Conservation (phyloP, 805 yeast species). For the Henningerozyma blattae region DNA sequence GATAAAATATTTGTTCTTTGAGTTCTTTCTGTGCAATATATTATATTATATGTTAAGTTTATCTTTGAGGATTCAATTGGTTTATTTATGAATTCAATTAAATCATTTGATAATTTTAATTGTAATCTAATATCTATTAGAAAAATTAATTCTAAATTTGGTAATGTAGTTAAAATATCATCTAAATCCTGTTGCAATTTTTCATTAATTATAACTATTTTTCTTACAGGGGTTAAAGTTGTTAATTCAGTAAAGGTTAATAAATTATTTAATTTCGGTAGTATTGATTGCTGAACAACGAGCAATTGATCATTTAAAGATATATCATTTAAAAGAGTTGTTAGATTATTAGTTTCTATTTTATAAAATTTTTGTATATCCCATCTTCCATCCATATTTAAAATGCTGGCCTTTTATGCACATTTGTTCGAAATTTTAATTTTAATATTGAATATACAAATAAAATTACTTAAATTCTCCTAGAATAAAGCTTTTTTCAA, state of each 20-base stretch:
- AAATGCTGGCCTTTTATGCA: slow-evolving; percentile 9
- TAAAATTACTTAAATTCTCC: too few relatives aligned
- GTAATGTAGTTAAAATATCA: slow-evolving; percentile 4
- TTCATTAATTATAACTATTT: slow-evolving; percentile 15
- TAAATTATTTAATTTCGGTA: slow-evolving; percentile 13
- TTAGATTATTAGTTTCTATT: slow-evolving; percentile 7
- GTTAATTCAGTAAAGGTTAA: slow-evolving; percentile 19
- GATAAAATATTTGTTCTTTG: slow-evolving; percentile 6
- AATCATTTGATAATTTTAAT: slow-evolving; percentile 7
- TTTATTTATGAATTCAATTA: slow-evolving; percentile 2
- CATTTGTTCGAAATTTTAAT: slow-evolving; percentile 6
- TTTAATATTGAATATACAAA: too few relatives aligned
- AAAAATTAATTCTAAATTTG: slow-evolving; percentile 12
- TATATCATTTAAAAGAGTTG: slow-evolving; percentile 7
- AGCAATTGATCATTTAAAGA: slow-evolving; percentile 10
- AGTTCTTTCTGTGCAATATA: slow-evolving; percentile 12
- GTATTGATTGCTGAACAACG: slow-evolving; percentile 13
- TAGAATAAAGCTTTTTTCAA: too few relatives aligned
- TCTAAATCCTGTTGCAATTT: slow-evolving; percentile 9
- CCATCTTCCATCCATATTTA: slow-evolving; percentile 15
- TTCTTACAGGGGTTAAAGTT: slow-evolving; percentile 15
- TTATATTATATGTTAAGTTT: slow-evolving; percentile 3
- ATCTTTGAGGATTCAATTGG: background rate
- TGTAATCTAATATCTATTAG: slow-evolving; percentile 19
- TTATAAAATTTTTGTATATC: slow-evolving; percentile 17